Evolutionary conservation across 805 yeast species (phyloP), one percentile per base, ranked within the genome.

Genomic region (Jamesozyma spencerorum): DNA sequence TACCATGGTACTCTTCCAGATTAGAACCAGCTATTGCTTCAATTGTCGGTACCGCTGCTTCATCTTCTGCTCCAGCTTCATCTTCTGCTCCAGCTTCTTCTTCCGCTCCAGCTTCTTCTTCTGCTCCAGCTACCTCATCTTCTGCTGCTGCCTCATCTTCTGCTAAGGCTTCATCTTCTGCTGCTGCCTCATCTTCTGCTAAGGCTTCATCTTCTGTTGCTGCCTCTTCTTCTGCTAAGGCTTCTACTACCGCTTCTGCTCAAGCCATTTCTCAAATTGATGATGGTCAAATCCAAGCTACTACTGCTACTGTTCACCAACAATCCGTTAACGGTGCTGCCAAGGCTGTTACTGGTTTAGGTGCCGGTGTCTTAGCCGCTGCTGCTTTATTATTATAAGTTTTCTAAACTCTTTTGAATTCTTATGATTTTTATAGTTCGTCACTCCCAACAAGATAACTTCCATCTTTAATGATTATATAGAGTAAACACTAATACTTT

Each of bases 1-100:
- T 36, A 57, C 63, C 66, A 47, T 63, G 67, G 67, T 63, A 57
- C 47, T 51, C 59, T 13, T 39, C 51, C 29, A 57, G 63, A 46
- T 31, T 60, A n/a, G 47, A 43, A 30, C 47, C 57, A 13, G 47
- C 28, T 26, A 24, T 40, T 14, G 34, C 20, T 13, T 18, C 31
- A 12, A 13, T 18, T 18, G 15, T 36, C 6, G 32, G 18, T 32
- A 3, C 33, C 28, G 1, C 33, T 17, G 32, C 44, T 34, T 35
- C 40, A 12, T 27, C 44, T 34, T 34, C 40, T 14, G 4, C 31
- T n/a, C 24, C 37, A 14, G 14, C 34, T 22, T 14, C 32, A n/a
- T n/a, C 54, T 15, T 40, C 49, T 31, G 40, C 45, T 26, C 37
- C 11, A 14, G 29, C 39, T 34, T 24, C 39, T 11, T 33, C 38